Evolutionary conservation across 83 land plant genomes (phyloP), one percentile per base, ranked within the genome.

Genomic region (Picea abies): DNA sequence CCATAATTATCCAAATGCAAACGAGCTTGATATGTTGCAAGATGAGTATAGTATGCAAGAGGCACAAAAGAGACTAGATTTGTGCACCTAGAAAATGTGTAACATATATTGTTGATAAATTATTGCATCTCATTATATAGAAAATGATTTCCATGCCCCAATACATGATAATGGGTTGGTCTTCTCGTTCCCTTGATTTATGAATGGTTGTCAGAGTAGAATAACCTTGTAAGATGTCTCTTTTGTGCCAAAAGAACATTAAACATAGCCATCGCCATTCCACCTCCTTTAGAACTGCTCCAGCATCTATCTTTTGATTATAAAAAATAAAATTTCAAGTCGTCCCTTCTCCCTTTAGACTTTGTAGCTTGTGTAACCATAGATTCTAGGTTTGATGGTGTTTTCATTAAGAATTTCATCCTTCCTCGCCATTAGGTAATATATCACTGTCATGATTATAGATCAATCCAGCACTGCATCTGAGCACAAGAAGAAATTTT

Each of bases 111-210:
- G 87, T 94, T 88, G 9, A 94, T 91, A 79, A 96, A 83, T 82
- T 85, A 89, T 81, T 96, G 95, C 17, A 96, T 77, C 64, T 96
- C 96, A 84, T 96, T 96, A 56, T 94, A 94, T 60, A 86, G 86
- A 85, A 96, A 96, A 6, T 86, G 47, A 79, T 81, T 91, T n/a
- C 92, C 96, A 78, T 96, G 95, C 89, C 91, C 90, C 65, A 96
- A 65, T 52, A 96, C 81, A 78, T 96, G 98, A 63, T 96, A 96
- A 67, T 96, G 98, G 3, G 96, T 87, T n/a, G 98, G 98, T 84
- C 94, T 82, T 86, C 98, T 96, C 11, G 98, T 96, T 17, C 98
- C 98, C 78, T 90, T 91, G 80, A 85, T 85, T 1, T 96, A 96
- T 86, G 91, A 89, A 68, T 96, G 98, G 75, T 94, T 96, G 79